Base-by-base conservation (phyloP, 805 yeast species). In the Teunomyces barrocoloradensis region DNA sequence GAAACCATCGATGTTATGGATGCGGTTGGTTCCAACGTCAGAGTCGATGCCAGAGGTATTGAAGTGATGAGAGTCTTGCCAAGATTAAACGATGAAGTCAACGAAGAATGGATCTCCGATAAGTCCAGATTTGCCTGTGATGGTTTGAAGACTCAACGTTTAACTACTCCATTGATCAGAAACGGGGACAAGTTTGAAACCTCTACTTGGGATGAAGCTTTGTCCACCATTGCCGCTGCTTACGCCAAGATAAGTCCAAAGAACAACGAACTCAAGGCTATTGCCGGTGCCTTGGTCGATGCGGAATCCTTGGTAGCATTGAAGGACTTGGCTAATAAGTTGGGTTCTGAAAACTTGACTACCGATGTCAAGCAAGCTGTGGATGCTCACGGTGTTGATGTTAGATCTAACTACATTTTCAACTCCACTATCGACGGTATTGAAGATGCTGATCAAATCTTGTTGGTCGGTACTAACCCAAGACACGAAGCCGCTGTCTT, bases 51-150 rank as follows among this genome's bases (percentile, higher is more conserved):
- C 45, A 80, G 94, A 68, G 96, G 96, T 57, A 79, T 84, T 59
- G 91, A 87, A 66, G 94, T 88, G 41, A 82, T 88, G 87, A 81
- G 96, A 65, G 87, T 88, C 29, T 73, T 89, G 58, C 96, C 96
- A 51, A 80, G 95, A 66, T 74, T 87, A 57, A 87, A 88, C 65
- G 96, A 88, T 58, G 94, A 87, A 52, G 76, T 89, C 59, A 88
- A 88, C 65, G 94, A 89, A 69, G 96, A 89, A 71, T 88, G 96
- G 96, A 85, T 88, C 58, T 82, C 89, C 41, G 96, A 88, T 73
- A 88, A 89, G 72, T 78, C 95, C 12, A 79, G 96, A 60, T 88
- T 84, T 63, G 90, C 95, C 28, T 82, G 82, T 59, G 96, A 88
- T 64, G 96, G 94, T 34, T 78, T 89, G 63, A 85, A 84, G 72